Conservation (phyloP, 805 yeast species). For the Candida schatavii region DNA sequence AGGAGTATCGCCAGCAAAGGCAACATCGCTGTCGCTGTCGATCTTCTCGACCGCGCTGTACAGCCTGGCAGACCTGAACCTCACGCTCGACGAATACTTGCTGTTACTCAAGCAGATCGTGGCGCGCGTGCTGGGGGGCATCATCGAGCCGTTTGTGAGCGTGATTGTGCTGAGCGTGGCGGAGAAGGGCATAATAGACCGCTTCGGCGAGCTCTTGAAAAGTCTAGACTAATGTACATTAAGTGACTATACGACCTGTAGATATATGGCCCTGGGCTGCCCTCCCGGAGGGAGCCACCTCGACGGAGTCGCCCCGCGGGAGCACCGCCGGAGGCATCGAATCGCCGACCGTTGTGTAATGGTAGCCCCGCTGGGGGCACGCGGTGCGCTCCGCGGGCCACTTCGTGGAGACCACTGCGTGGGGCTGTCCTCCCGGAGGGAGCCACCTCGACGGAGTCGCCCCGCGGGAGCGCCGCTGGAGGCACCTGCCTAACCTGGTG, state of each 20-base stretch:
- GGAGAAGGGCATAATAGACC: constrained; percentile 25
- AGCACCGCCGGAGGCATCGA: too few relatives aligned
- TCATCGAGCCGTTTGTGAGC: constrained; percentile 36
- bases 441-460: background rate
- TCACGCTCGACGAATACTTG: constrained; percentile 31
- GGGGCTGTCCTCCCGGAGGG: background rate
- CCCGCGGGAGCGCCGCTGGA: background rate
- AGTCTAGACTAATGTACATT: constrained; percentile 10
- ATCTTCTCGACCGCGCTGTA: constrained; percentile 33
- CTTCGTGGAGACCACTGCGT: background rate
- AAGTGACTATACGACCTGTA: constrained; percentile 2
- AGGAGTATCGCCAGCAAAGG: background rate
- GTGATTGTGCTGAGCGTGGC: constrained; percentile 30
- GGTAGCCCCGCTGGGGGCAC: background rate
- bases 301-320: background rate
- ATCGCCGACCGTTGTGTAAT: too few relatives aligned
- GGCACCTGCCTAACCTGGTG: too few relatives aligned
- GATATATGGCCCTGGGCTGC: background rate
- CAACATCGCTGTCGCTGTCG: constrained; percentile 18
- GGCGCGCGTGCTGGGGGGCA: constrained; percentile 29
- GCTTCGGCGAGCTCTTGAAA: constrained; percentile 27
- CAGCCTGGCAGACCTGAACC: constrained; percentile 18
- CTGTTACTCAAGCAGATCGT: constrained; percentile 24
- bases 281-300: background rate
- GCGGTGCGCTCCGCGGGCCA: background rate